These are phyloP conservation scores for Myriangium duriaei DNA, from an alignment of 2,329 filamentous ascomycete genomes.

Conservation along the genomic window DNA sequence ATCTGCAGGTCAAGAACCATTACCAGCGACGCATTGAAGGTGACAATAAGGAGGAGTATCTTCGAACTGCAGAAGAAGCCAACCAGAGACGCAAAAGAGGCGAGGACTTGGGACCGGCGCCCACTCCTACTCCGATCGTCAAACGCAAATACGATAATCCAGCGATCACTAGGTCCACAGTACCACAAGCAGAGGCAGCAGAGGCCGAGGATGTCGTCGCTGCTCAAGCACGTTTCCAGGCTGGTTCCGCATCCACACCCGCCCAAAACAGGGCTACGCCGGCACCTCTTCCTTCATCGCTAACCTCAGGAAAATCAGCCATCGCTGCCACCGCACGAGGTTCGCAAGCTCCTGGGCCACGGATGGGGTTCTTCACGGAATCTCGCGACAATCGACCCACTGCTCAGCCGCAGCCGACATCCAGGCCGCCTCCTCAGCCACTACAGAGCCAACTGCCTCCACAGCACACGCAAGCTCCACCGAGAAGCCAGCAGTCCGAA, in stretches of 20 bases:
- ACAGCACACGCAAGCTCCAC: constrained; percentile 1
- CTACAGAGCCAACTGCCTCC: constrained; percentile 12
- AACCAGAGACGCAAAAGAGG: constrained; percentile 30
- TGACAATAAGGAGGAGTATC: constrained; percentile 29
- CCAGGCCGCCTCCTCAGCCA: constrained; percentile 15
- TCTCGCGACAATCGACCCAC: constrained; percentile 19
- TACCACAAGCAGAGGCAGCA: constrained; percentile 29
- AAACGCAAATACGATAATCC: constrained; percentile 37
- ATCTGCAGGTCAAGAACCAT: constrained; percentile 33
- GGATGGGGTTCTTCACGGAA: constrained; percentile 22
- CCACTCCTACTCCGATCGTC: constrained; percentile 34
- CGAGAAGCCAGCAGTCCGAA: constrained; percentile 7
- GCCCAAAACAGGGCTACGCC: constrained; percentile 16
- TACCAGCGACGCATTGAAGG: constrained; percentile 34
- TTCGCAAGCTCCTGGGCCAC: constrained; percentile 19
- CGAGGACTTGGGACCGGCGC: constrained; percentile 35
- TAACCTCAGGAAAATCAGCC: constrained; percentile 19
- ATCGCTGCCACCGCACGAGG: constrained; percentile 16
- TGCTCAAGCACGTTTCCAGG: constrained; percentile 7
- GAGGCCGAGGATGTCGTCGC: constrained; percentile 28
- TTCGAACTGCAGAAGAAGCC: constrained; percentile 29
- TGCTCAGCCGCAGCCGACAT: constrained; percentile 13
- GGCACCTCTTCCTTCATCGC: constrained; percentile 20
- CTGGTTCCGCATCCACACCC: constrained; percentile 5
- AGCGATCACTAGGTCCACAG: constrained; percentile 25